These are phyloP conservation scores for Cryptococcus deneoformans DNA, from an alignment of 1,284 basidiomycete species.

Conservation along the genomic window DNA sequence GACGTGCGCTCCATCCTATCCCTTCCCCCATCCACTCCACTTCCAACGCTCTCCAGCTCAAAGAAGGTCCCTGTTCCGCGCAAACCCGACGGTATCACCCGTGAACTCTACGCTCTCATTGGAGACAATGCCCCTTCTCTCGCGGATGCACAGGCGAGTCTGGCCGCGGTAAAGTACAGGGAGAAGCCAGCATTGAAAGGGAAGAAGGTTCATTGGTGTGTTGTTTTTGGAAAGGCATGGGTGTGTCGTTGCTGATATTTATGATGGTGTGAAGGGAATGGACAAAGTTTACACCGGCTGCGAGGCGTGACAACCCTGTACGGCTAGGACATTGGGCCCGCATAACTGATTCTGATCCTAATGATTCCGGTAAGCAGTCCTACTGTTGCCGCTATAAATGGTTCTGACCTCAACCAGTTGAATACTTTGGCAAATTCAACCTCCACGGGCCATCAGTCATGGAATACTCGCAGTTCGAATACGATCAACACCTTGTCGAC, in stretches of 20 bases:
- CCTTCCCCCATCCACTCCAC: slow-evolving; percentile 50
- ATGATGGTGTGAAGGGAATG: slow-evolving; percentile 60
- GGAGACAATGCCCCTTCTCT: slow-evolving; percentile 77
- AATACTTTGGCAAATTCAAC: slow-evolving; percentile 44
- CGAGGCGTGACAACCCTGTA: slow-evolving; percentile 15
- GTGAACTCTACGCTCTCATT: slow-evolving; percentile 91
- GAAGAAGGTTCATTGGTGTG: slow-evolving; percentile 60
- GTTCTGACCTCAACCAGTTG: slow-evolving; percentile 38
- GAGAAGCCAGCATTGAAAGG: slow-evolving; percentile 61
- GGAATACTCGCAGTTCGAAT: slow-evolving; percentile 89
- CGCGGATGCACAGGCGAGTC: slow-evolving; percentile 45
- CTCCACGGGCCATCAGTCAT: slow-evolving; percentile 57
- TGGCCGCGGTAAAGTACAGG: slow-evolving; percentile 67
- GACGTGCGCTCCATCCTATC: slow-evolving; percentile 79
- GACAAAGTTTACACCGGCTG: slow-evolving; percentile 59
- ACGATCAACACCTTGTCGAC: slow-evolving; percentile 73
- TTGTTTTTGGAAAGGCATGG: slow-evolving; percentile 10
- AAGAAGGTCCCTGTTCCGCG: slow-evolving; percentile 29
- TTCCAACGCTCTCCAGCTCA: slow-evolving; percentile 20
- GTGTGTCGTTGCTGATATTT: background rate
- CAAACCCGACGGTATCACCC: slow-evolving; percentile 85
- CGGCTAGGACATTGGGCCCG: slow-evolving; percentile 42
- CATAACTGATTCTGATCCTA: slow-evolving; percentile 31
- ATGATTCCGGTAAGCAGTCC: slow-evolving; percentile 21
- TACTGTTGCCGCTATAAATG: background rate